Evolutionary conservation across 345 rosid species (phyloP).

Genomic region (Isatis tinctoria): DNA sequence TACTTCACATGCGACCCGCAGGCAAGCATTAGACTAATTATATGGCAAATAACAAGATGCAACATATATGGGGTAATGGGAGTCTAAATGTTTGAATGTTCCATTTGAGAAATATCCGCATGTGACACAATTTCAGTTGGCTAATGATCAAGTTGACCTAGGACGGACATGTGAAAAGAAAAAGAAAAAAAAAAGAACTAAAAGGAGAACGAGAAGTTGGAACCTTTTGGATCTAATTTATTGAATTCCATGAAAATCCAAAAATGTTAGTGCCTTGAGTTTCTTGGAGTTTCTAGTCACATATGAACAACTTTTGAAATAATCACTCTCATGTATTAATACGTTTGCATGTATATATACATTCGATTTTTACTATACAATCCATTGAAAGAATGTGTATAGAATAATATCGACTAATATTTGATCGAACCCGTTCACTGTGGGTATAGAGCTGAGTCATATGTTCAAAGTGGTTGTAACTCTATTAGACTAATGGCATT

Average conservation of each 20-base stretch:
- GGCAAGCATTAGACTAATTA: constrained; percentile 8
- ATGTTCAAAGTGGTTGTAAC: no score
- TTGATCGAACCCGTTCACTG: no score
- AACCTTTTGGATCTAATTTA: not conserved
- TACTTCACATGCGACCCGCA: not conserved
- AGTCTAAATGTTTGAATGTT: constrained; percentile 6
- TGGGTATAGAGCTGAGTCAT: no score
- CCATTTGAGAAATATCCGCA: constrained; percentile 13
- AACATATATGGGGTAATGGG: not conserved
- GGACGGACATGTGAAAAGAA: not conserved
- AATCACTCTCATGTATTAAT: not conserved
- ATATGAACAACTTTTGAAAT: not conserved
- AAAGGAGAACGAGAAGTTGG: not conserved
- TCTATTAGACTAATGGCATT: no score
- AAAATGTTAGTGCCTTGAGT: not conserved
- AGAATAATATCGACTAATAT: no score
- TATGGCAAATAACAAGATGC: constrained; percentile 20
- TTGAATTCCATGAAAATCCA: not conserved
- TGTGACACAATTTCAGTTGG: constrained; percentile 7
- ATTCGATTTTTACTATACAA: not conserved
- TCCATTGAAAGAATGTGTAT: not conserved
- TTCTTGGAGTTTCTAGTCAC: not conserved
- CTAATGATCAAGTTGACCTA: constrained; percentile 13
- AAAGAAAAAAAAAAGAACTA: not conserved
- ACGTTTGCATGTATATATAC: not conserved